phyloP scores from a whole-genome alignment of 176 grass and related monocot genomes.

The Carex scoparia region DNA sequence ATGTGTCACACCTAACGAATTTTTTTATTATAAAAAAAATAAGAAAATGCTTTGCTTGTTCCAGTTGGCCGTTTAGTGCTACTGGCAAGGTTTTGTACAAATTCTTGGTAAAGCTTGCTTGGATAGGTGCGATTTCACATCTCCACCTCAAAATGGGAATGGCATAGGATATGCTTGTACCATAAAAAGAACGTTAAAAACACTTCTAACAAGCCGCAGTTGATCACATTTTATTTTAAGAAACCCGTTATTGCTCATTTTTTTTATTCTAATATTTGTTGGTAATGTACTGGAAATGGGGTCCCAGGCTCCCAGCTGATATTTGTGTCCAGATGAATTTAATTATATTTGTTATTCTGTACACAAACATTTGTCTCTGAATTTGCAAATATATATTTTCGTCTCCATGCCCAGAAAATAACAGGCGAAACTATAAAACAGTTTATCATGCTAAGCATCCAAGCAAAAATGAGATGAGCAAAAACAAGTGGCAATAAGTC shows the following conservation, averaged over 20 bases:
- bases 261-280: too few species aligned
- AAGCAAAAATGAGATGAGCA: not conserved
- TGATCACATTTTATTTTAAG: too few species aligned
- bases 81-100: too few species aligned
- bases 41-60: not conserved
- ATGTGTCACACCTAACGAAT: not conserved
- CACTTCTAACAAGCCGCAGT: not conserved
- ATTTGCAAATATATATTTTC: not conserved
- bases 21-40: not conserved
- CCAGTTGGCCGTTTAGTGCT: too few species aligned
- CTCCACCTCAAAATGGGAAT: not conserved
- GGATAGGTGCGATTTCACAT: not conserved
- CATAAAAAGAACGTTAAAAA: not conserved
- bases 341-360: too few species aligned
- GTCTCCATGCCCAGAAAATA: not conserved
- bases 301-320: too few species aligned
- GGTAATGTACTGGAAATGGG: too few species aligned
- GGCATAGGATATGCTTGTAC: too few species aligned
- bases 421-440: not conserved
- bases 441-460: not conserved
- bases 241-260: too few species aligned
- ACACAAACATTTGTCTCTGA: not conserved
- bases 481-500: not conserved
- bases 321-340: too few species aligned
- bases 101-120: too few species aligned